Base-by-base conservation (phyloP, 2,329 filamentous ascomycete genomes). In the Alternaria sp. region DNA sequence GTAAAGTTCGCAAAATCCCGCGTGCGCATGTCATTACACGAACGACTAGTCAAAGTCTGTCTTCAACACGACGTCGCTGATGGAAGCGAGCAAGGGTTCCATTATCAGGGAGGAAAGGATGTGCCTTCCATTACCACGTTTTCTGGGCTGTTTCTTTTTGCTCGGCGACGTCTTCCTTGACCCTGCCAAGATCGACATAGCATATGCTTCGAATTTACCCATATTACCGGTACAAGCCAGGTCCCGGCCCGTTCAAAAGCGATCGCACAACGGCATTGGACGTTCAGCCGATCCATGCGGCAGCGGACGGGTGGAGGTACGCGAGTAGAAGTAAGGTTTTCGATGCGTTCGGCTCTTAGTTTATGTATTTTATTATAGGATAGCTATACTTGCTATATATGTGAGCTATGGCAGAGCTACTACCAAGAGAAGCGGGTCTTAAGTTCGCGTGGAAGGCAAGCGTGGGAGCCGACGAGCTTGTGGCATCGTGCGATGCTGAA, bases 131-230 rank as follows among this genome's bases (percentile, higher is more conserved):
- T 57, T 51, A 49, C 53, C 57, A 63, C 53, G 49, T 57, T 66
- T 61, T 44, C 15, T 36, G 32, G 40, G 15, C 55, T 19, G 13
- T 36, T 55, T 46, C 51, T 51, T 52, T 45, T 32, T 49, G 36
- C 40, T 45, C 40, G 40, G 40, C 51, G 26, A 59, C 26, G 19
- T 43, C 12, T 32, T 43, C 50, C 36, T 19, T 21, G 45, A 25
- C 50, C 36, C 17, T 60, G 30, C 56, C 56, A 57, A 46, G 62
- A 62, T 67, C 58, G 58, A 55, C 56, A 58, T 65, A 54, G 47
- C 23, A 40, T 25, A 55, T 43, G 40, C 43, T 32, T 43, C 28
- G 45, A 30, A 65, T 62, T 65, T 62, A 67, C 17, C 65, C 65
- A 62, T 53, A 62, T 58, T 62, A 57, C 56, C 56, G 60, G 60